Conservation (phyloP, 352 stramenopile genomes). For the Pythium oligandrum region DNA sequence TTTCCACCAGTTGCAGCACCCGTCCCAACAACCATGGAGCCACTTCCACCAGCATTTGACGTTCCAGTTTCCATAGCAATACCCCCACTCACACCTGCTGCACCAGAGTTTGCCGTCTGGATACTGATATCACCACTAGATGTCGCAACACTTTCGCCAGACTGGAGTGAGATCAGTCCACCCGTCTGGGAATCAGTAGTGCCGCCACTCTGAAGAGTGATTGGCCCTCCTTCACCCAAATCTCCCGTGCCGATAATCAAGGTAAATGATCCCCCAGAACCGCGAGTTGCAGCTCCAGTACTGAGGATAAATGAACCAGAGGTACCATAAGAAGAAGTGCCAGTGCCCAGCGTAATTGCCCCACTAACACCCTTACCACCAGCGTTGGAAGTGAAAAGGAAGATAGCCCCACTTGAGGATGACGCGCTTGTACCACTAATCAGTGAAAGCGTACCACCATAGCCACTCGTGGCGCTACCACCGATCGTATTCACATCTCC, state of each 20-base stretch:
- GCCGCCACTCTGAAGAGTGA: slow-evolving; percentile 68
- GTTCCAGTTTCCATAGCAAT: slow-evolving; percentile 57
- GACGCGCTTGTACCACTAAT: slow-evolving; percentile 41
- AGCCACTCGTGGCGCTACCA: slow-evolving; percentile 62
- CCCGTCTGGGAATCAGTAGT: slow-evolving; percentile 62
- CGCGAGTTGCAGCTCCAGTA: slow-evolving; percentile 41
- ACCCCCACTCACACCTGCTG: slow-evolving; percentile 46
- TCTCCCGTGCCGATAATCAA: slow-evolving; percentile 62
- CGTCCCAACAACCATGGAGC: slow-evolving; percentile 45
- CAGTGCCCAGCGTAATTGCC: slow-evolving; percentile 28
- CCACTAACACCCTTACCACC: slow-evolving; percentile 50
- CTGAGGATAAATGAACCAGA: slow-evolving; percentile 49
- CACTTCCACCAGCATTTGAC: slow-evolving; percentile 44
- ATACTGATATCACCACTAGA: slow-evolving; percentile 68
- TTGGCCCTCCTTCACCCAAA: slow-evolving; percentile 72
- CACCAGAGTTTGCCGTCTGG: slow-evolving; percentile 54
- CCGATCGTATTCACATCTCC: slow-evolving; percentile 74
- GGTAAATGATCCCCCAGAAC: slow-evolving; percentile 48
- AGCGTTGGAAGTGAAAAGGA: slow-evolving; percentile 39
- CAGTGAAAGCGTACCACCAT: slow-evolving; percentile 52
- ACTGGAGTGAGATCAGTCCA: slow-evolving; percentile 50
- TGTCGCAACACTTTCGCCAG: slow-evolving; percentile 53
- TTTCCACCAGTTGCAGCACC: slow-evolving; percentile 51
- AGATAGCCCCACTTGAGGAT: slow-evolving; percentile 47
- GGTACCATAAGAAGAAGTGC: slow-evolving; percentile 44